A percentile compares a stretch with the other conserved stretches of the same genome.
Evolutionary conservation across 352 stramenopile species (phyloP).

Genomic region (Globisporangium polare): DNA sequence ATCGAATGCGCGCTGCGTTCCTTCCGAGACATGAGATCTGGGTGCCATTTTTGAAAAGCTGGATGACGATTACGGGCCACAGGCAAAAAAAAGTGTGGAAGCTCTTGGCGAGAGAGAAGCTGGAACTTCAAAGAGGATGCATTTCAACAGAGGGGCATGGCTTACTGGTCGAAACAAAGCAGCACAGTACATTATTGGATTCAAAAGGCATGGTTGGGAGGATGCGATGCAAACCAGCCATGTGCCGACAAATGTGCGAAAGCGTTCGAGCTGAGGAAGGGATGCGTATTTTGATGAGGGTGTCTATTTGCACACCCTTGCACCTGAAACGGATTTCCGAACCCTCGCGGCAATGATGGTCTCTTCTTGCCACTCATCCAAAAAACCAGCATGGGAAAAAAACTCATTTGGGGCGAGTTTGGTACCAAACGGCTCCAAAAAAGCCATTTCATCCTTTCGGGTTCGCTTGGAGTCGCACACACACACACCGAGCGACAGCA

Average conservation of each 20-base stretch:
- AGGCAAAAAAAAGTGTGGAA: background rate
- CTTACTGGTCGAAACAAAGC: background rate
- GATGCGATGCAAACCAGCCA: too few relatives aligned
- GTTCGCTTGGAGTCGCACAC: too few relatives aligned
- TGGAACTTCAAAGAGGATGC: background rate
- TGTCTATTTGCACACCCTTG: background rate
- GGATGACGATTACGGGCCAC: background rate
- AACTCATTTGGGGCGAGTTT: background rate
- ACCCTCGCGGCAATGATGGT: too few relatives aligned
- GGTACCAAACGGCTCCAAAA: background rate
- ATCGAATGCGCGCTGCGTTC: background rate
- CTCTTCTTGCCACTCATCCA: background rate
- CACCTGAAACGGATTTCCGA: background rate
- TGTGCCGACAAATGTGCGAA: too few relatives aligned
- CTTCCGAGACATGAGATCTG: background rate
- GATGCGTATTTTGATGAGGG: background rate
- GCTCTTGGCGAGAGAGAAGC: background rate
- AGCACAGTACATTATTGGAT: too few relatives aligned
- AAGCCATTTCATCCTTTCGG: background rate
- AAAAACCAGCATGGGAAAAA: background rate
- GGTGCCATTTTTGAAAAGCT: background rate
- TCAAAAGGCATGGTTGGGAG: too few relatives aligned
- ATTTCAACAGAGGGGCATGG: background rate
- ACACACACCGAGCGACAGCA: too few relatives aligned
- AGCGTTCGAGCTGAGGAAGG: too few relatives aligned